These are phyloP conservation scores for Tulasnella sp. DNA, from an alignment of 768 basidiomycete species.

Conservation along the genomic window DNA sequence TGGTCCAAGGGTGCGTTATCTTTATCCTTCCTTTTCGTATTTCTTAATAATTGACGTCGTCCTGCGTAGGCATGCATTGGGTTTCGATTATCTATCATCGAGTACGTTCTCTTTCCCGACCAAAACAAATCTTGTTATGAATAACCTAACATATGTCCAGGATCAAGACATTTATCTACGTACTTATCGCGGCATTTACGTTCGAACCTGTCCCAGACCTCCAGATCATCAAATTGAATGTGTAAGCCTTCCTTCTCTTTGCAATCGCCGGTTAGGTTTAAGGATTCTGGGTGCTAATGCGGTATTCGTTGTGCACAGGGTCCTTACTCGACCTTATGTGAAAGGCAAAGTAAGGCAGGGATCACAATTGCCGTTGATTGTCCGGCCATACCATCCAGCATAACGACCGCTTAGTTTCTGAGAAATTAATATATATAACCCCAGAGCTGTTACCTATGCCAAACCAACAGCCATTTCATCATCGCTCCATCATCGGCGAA, in stretches of 20 bases:
- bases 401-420: not conserved
- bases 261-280: no score
- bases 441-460: no score
- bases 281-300: not conserved
- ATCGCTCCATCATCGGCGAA: no score
- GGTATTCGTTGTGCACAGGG: not conserved
- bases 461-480: no score
- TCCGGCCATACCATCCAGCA: not conserved
- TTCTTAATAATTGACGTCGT: not conserved
- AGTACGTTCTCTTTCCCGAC: conserved; percentile 30
- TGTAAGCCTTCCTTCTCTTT: conserved; percentile 6
- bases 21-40: not conserved
- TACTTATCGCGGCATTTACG: conserved; percentile 55
- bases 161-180: conserved; percentile 62
- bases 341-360: not conserved
- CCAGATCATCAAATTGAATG: not conserved
- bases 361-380: conserved; percentile 3
- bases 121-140: not conserved
- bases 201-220: conserved; percentile 39
- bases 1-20: conserved; percentile 60
- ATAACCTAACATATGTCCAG: conserved; percentile 2
- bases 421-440: no score
- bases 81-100: conserved; percentile 71
- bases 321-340: conserved; percentile 12
- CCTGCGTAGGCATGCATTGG: conserved; percentile 64